Evolutionary conservation across 495 filamentous ascomycete genomes (phyloP).

Genomic region (Aspergillus steynii): DNA sequence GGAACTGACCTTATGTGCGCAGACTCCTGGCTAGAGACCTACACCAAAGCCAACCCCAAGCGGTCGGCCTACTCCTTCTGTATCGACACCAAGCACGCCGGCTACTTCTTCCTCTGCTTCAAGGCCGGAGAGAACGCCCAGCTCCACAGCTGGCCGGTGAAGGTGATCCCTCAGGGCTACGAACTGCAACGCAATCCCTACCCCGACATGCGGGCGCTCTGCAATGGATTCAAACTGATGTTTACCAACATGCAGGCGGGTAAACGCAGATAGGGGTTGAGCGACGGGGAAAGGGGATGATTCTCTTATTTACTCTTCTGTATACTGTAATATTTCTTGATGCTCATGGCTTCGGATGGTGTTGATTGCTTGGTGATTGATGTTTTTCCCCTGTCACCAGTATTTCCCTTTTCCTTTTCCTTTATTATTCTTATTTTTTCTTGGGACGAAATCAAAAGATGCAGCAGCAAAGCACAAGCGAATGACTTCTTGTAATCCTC

Average conservation of each 20-base stretch:
- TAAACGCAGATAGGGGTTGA: constrained; percentile 30
- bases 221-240: constrained; percentile 80
- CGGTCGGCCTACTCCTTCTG: constrained; percentile 94
- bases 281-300: neutral
- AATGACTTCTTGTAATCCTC: neutral
- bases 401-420: constrained; percentile 9
- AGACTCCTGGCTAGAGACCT: constrained; percentile 95
- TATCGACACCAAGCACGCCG: constrained; percentile 85
- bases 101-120: constrained; percentile 94
- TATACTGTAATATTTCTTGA: neutral
- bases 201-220: constrained; percentile 89
- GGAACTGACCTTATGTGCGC: constrained; percentile 31
- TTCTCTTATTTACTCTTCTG: neutral
- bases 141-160: constrained; percentile 81
- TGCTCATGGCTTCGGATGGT: constrained; percentile 1
- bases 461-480: neutral
- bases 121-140: constrained; percentile 76
- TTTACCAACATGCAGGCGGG: constrained; percentile 56
- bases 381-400: constrained; percentile 2
- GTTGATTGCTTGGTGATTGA: constrained; percentile 1
- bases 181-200: constrained; percentile 85
- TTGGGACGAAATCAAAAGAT: neutral
- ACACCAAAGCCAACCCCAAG: constrained; percentile 92
- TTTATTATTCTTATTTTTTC: constrained; percentile 1
- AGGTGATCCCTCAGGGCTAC: constrained; percentile 85